phyloP scores from a whole-genome alignment of 352 stramenopile genomes.

The Phytophthora palmivora region DNA sequence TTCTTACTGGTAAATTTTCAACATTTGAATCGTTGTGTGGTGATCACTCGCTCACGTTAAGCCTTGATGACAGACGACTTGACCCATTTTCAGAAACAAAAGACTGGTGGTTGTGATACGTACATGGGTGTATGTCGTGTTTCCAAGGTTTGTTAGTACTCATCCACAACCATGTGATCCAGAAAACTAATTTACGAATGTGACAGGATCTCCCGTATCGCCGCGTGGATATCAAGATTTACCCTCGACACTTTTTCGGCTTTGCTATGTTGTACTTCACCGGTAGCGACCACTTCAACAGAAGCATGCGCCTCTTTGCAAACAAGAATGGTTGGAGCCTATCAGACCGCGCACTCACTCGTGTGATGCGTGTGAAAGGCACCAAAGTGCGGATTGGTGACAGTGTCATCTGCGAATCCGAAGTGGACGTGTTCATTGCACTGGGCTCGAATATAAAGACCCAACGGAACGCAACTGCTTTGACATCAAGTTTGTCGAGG shows the following conservation, averaged over 20 bases:
- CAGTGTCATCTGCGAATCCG: conserved; percentile 77
- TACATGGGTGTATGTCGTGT: conserved; percentile 90
- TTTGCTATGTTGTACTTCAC: conserved; percentile 93
- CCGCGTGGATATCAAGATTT: conserved; percentile 89
- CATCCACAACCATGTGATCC: background rate
- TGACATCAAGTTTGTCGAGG: conserved; percentile 81
- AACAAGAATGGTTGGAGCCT: conserved; percentile 83
- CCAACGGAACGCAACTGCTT: conserved; percentile 81
- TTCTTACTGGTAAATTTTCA: conserved; percentile 61
- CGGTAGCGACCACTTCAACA: conserved; percentile 92
- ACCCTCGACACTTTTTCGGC: conserved; percentile 77
- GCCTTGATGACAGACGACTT: conserved; percentile 57
- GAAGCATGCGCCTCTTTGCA: conserved; percentile 83
- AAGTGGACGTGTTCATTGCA: conserved; percentile 88
- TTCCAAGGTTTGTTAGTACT: conserved; percentile 45
- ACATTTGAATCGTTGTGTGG: conserved; percentile 1
- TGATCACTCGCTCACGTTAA: conserved; percentile 1
- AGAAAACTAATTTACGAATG: conserved; percentile 8
- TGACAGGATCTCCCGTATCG: conserved; percentile 57
- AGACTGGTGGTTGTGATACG: conserved; percentile 67
- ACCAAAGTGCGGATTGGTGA: conserved; percentile 70
- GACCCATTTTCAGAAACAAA: conserved; percentile 63
- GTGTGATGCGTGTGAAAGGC: conserved; percentile 60
- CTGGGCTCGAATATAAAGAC: conserved; percentile 87
- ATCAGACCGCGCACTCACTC: conserved; percentile 74